Evolutionary conservation across 169 alveolate genomes (phyloP), one percentile per base, ranked within the genome.

Genomic region (Plasmodium falciparum): DNA sequence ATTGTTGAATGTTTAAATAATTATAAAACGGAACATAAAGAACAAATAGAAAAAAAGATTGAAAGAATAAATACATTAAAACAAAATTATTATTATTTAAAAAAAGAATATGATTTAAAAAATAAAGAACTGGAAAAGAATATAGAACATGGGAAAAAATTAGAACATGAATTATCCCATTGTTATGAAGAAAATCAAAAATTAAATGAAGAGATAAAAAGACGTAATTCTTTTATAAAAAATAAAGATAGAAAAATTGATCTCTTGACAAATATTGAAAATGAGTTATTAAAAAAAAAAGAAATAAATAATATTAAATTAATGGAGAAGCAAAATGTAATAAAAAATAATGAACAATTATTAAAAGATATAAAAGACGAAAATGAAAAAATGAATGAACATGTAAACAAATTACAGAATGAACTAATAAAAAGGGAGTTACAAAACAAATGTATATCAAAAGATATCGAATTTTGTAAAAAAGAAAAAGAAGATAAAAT

Each of bases 141-240:
- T 65, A 45, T 49, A 49, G 29, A 65, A 39, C 47, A 26, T 6
- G 9, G 65, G 0, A 69, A 76, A 33, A 63, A 63, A 24, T 3
- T 65, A 15, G 62, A 76, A 66, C 13, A 29, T n/a, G 15, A 24
- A 49, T 22, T 76, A 26, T 47, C 17, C 6, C 7, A 5, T 15
- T 6, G 49, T 43, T 22, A 50, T 65, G 59, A 76, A 15, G 15
- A 76, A 58, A 76, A 76, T 45, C 63, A 54, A 12, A 59, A 22
- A 43, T 59, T 76, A 20, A 76, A 20, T 76, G 89, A 63, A 43
- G 89, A 76, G 33, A 50, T 76, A 15, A 59, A 76, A 45, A 65
- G 56, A 52, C 59, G 56, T 15, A 47, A 76, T 29, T 65, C 52
- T 9, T 65, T 65, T 15, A 65, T 76, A 65, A 66, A 33, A 76